Evolutionary conservation across 1,139 yeast genomes (phyloP).

Genomic region (Kodamaea derodonti): DNA sequence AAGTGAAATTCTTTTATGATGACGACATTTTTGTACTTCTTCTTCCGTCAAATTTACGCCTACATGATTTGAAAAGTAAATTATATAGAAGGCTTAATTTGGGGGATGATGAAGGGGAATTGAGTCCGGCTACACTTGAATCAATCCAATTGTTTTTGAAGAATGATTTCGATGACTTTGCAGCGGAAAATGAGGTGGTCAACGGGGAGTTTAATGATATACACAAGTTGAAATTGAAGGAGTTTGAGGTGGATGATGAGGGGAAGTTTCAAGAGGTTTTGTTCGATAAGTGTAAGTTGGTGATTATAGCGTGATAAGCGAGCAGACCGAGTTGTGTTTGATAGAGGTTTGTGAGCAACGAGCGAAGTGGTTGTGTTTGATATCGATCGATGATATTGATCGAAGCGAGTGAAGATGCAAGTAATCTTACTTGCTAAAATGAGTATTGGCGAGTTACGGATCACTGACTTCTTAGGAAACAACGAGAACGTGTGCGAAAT

Average conservation of each 20-base stretch:
- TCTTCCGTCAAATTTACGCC: conserved; percentile 58
- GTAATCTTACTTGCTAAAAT: too few species aligned
- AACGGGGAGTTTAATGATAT: conserved; percentile 23
- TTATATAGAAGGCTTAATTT: conserved; percentile 60
- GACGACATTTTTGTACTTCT: conserved; percentile 90
- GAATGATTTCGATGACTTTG: conserved; percentile 41
- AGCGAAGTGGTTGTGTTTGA: too few species aligned
- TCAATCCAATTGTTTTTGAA: conserved; percentile 34
- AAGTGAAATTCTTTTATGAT: conserved; percentile 79
- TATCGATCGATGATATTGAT: too few species aligned
- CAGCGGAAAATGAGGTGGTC: conserved; percentile 26
- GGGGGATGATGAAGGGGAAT: conserved; percentile 8
- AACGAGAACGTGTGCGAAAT: too few species aligned
- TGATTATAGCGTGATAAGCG: conserved; percentile 25
- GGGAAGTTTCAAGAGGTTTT: conserved; percentile 39
- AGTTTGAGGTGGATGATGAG: conserved; percentile 40
- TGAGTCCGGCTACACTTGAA: neutral
- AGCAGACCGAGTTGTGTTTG: too few species aligned
- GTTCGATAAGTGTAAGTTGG: conserved; percentile 45
- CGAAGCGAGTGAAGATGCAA: too few species aligned
- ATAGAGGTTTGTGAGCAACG: too few species aligned
- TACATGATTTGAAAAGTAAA: conserved; percentile 59
- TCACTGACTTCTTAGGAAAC: too few species aligned
- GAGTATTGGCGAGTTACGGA: too few species aligned
- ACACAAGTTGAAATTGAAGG: conserved; percentile 22